A percentile compares a stretch with the other conserved stretches of the same genome.
phyloP scores from a whole-genome alignment of 345 rosid species.

The Eucalyptus microcorys region DNA sequence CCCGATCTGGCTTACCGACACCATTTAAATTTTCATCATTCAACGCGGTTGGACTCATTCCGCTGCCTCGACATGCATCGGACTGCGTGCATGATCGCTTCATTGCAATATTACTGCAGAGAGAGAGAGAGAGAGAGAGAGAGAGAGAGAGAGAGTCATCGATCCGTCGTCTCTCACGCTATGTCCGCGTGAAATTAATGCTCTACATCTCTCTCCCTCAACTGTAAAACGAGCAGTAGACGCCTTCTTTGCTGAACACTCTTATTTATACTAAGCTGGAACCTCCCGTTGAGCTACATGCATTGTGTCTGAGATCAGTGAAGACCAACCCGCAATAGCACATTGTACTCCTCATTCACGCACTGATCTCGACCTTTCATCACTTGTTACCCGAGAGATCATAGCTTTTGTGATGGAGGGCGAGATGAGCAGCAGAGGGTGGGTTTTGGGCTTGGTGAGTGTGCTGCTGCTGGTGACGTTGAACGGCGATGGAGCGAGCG shows the following conservation, averaged over 20 bases:
- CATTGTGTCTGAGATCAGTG: not conserved
- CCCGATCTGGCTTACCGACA: not conserved
- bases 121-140: not conserved
- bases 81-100: not conserved
- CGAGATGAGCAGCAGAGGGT: not conserved
- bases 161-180: not conserved
- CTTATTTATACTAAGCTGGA: not conserved
- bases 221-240: not conserved
- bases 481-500: slow-evolving; percentile 2
- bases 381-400: not conserved
- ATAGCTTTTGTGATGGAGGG: not conserved
- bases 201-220: slow-evolving; percentile 8
- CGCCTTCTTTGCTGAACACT: not conserved
- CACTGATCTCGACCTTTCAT: not conserved
- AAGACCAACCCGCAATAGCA: not conserved
- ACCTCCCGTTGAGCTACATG: not conserved
- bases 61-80: not conserved
- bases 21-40: not conserved
- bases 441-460: not conserved
- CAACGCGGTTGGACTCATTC: not conserved
- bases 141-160: not conserved
- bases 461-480: not conserved
- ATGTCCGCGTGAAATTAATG: slow-evolving; percentile 27
- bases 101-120: not conserved
- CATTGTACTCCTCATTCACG: not conserved